Evolutionary conservation across 495 filamentous ascomycete genomes (phyloP).

Genomic region (Trichoderma erinaceum): DNA sequence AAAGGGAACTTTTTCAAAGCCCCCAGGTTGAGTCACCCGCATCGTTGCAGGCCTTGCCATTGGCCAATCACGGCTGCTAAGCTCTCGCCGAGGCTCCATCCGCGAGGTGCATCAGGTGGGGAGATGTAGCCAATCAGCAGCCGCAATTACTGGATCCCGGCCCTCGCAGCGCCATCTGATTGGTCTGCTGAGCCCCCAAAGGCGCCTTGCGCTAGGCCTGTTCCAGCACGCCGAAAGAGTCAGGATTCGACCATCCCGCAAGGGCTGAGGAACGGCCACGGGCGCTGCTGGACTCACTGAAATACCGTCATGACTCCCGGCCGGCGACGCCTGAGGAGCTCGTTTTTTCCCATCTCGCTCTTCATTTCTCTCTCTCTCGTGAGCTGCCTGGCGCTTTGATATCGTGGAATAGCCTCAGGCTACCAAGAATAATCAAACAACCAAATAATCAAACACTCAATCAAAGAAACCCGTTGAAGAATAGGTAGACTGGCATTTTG

Average conservation of each 20-base stretch:
- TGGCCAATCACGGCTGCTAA: constrained; percentile 13
- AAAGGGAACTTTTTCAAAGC: constrained; percentile 1
- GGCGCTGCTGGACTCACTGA: constrained; percentile 26
- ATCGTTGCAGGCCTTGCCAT: constrained; percentile 9
- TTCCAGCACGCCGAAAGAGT: constrained; percentile 17
- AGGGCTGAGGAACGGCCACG: not conserved
- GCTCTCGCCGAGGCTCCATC: constrained; percentile 11
- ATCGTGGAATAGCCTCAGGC: not conserved
- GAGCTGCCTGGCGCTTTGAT: not conserved
- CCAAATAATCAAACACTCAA: not conserved
- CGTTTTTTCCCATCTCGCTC: constrained; percentile 27
- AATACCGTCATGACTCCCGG: constrained; percentile 49
- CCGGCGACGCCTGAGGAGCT: constrained; percentile 24
- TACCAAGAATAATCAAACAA: not conserved
- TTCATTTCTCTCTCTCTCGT: constrained; percentile 19
- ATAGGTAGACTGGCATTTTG: not conserved
- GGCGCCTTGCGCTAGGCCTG: constrained; percentile 10
- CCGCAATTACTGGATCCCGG: not conserved
- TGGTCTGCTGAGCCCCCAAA: not conserved
- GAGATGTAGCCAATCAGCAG: not conserved
- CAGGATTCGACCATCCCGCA: not conserved
- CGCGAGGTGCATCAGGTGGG: constrained; percentile 4
- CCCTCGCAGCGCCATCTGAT: not conserved
- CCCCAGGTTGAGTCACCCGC: constrained; percentile 12
- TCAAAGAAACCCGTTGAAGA: not conserved